Evolutionary conservation across 306 rosid genomes (phyloP), one percentile per base, ranked within the genome.

Genomic region (Inga oerstediana): DNA sequence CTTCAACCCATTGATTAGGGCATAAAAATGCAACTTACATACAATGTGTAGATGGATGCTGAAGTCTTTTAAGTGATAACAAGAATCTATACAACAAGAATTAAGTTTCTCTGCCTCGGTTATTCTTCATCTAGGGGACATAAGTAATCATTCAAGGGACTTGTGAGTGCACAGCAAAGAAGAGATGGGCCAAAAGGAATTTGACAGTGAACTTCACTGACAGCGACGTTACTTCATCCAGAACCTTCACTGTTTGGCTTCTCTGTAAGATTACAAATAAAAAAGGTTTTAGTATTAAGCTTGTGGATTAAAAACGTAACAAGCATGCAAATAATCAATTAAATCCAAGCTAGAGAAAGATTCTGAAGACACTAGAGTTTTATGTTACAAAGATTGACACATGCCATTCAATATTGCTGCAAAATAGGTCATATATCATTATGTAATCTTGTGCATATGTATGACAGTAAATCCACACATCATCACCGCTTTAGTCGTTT

Each of bases 201-300:
- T 79, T 70, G 75, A 74, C 74, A 39, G 49, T 69, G 46, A 19
- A 12, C 30, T 34, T 59, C 52, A 35, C 71, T 32, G 43, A 32
- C n/a, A 65, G 43, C 14, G 15, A 35, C 20, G 44, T 48, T 35
- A 76, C 54, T 85, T 83, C 84, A 80, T 64, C 83, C 82, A 85
- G 88, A 77, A 81, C 85, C 85, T 87, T 84, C 89, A 0, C 58
- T 41, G 64, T 45, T 58, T 76, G 81, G 72, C 80, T 85, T 89
- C 84, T 84, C 92, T 85, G 89, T 86, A 87, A 62, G 80, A 79
- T 83, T 46, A 56, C 76, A 79, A 19, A 84, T 8, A 51, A 34
- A 52, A 49, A 49, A 30, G 59, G 45, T 52, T 52, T 85, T 17
- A 45, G 84, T 77, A 56, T 59, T 8, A 66, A 67, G 68, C 51